These are phyloP conservation scores for Colletotrichum sp. DNA, from an alignment of 2,329 filamentous ascomycete genomes.

Conservation along the genomic window DNA sequence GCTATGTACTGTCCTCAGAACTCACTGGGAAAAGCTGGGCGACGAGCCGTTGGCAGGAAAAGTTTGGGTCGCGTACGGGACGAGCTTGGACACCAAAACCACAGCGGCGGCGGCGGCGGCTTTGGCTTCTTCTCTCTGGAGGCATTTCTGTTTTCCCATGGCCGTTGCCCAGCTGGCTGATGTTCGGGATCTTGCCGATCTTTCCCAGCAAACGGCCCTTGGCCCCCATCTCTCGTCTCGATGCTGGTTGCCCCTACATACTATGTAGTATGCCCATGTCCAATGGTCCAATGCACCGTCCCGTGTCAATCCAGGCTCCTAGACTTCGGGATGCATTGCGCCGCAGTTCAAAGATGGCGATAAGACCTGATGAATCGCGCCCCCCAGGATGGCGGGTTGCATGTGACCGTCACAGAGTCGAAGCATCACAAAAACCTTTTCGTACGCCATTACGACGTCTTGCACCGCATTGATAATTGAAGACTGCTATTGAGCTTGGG, in stretches of 20 bases:
- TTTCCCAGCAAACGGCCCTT: background rate
- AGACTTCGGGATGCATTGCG: slow-evolving; percentile 1
- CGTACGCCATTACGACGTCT: background rate
- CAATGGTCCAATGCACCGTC: background rate
- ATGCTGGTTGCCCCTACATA: background rate
- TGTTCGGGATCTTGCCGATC: background rate
- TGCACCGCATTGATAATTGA: background rate
- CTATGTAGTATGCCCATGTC: background rate
- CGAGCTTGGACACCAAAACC: background rate
- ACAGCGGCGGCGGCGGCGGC: background rate
- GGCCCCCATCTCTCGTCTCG: background rate
- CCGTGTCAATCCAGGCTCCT: background rate
- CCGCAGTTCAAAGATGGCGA: slow-evolving; percentile 1
- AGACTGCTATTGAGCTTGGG: background rate
- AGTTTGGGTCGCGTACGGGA: background rate
- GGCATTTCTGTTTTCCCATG: background rate
- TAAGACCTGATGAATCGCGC: background rate
- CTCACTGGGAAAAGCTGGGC: background rate
- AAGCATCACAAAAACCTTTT: background rate
- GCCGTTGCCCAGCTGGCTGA: background rate
- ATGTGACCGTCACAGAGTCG: background rate
- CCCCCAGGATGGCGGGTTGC: background rate
- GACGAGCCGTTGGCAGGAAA: background rate
- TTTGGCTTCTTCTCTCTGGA: slow-evolving; percentile 15
- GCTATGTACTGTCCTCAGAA: background rate